phyloP scores from a whole-genome alignment of 495 filamentous ascomycete genomes.

The Penicillium canariense region DNA sequence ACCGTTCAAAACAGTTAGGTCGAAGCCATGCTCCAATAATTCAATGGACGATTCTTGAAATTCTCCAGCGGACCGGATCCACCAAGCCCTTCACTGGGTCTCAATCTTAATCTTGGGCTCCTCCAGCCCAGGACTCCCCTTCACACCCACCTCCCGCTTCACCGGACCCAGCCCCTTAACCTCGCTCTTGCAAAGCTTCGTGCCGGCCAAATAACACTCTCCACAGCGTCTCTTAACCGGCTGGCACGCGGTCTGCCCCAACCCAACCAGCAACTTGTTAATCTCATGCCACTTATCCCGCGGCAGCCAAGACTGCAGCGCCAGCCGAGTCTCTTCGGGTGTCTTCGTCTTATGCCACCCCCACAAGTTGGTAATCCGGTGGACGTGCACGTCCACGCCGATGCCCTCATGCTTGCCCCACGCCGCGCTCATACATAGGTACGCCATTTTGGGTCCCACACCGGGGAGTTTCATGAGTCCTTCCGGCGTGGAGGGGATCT shows the following conservation, averaged over 20 bases:
- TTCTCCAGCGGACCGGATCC: neutral
- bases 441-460: slow-evolving; percentile 97
- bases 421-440: slow-evolving; percentile 76
- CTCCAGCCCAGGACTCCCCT: slow-evolving; percentile 38
- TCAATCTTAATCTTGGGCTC: slow-evolving; percentile 39
- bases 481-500: slow-evolving; percentile 81
- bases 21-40: neutral
- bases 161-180: slow-evolving; percentile 39
- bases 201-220: slow-evolving; percentile 72
- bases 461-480: slow-evolving; percentile 81
- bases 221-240: slow-evolving; percentile 79
- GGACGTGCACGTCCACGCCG: slow-evolving; percentile 67
- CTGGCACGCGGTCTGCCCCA: slow-evolving; percentile 85
- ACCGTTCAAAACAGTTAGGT: too few relatives aligned
- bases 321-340: slow-evolving; percentile 80
- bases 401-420: slow-evolving; percentile 63
- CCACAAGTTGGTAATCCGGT: slow-evolving; percentile 96
- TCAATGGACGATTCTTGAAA: too few relatives aligned
- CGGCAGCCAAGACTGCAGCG: slow-evolving; percentile 82
- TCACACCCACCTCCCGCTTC: slow-evolving; percentile 49
- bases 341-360: slow-evolving; percentile 83
- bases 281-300: slow-evolving; percentile 90
- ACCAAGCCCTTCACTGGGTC: neutral
- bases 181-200: slow-evolving; percentile 73
- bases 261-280: slow-evolving; percentile 85